Conservation (phyloP, 176 grass and related monocot species). For the Calamus simplicifolius region DNA sequence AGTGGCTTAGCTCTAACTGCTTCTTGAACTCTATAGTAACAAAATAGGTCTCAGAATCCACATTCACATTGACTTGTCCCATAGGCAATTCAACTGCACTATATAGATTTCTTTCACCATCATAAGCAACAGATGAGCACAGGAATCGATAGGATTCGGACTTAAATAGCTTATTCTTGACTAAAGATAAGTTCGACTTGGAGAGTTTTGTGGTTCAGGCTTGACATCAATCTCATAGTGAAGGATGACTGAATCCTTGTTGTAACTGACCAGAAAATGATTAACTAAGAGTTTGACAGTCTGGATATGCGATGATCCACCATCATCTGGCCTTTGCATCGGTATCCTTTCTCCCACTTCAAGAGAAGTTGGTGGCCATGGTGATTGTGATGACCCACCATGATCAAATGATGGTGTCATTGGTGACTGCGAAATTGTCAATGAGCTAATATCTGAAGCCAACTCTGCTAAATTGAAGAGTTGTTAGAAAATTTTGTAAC, state of each 20-base stretch:
- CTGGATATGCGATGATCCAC: constrained; percentile 17
- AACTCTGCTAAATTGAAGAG: too few relatives aligned
- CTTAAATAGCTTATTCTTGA: constrained; percentile 51
- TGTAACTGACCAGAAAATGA: constrained; percentile 39
- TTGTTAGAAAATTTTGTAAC: too few relatives aligned
- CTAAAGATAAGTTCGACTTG: constrained; percentile 35
- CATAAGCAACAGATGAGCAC: constrained; percentile 38
- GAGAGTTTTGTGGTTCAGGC: constrained; percentile 29
- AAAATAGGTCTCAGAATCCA: constrained; percentile 27
- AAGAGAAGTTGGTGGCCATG: too few relatives aligned
- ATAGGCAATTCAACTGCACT: constrained; percentile 34
- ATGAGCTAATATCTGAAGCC: too few relatives aligned
- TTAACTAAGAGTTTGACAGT: constrained; percentile 38
- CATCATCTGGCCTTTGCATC: constrained; percentile 40
- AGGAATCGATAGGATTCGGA: background rate
- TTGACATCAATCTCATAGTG: constrained; percentile 58
- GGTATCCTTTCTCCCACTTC: constrained; percentile 1
- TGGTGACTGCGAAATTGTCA: too few relatives aligned
- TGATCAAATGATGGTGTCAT: too few relatives aligned
- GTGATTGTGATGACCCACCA: too few relatives aligned
- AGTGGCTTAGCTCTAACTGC: constrained; percentile 33
- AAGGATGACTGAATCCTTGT: constrained; percentile 20
- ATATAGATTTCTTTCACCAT: constrained; percentile 44
- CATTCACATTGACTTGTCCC: constrained; percentile 25
- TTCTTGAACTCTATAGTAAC: constrained; percentile 42